Base-by-base conservation (phyloP, 768 basidiomycete genomes). In the Lactifluus rugatus region DNA sequence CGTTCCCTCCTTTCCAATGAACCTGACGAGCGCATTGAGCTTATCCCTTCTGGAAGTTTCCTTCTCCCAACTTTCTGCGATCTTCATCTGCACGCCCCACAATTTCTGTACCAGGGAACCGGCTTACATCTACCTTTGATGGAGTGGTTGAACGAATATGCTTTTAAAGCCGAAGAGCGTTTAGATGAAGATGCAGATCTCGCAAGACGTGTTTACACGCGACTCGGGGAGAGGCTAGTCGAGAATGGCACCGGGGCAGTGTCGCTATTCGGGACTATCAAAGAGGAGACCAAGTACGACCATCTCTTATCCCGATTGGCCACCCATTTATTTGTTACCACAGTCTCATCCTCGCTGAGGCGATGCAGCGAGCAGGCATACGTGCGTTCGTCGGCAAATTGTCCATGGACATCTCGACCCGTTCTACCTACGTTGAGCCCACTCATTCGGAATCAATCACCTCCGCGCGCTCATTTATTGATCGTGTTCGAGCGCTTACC, bases 341-440 rank as follows among this genome's bases (percentile, higher is more conserved):
- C 46, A 94, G 91, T 68, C 65, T 94, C 21, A 83, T 93, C 25
- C 80, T 95, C 0, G 91, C 92, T 3, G 72, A 82, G 36, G 77
- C 74, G 13, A 89, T 94, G 81, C 84, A 84, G 60, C 65, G 70
- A 0, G 79, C 79, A 19, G 90, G 93, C 5, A 63, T 94, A 17
- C 76, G 93, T 32, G 89, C 83, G 0, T 89, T 87, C 61, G 78
- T 95, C n/a, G 93, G 92, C 17, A 95, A 94, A 68, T 73, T 95
- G 11, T 90, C 89, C 0, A 93, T 93, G 92, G 90, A 93, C 68
- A 82, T 81, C 25, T 88, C 85, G 6, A 80, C 82, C 5, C 76
- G 83, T 1, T 78, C 82, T 0, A 78, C 84, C 0, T 94, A 94
- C 69, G 73, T 79, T 46, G 92, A 93, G 66, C 57, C 75, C 0